These are phyloP conservation scores for Hanseniaspora meyeri DNA, from an alignment of 805 yeast genomes.

Conservation along the genomic window DNA sequence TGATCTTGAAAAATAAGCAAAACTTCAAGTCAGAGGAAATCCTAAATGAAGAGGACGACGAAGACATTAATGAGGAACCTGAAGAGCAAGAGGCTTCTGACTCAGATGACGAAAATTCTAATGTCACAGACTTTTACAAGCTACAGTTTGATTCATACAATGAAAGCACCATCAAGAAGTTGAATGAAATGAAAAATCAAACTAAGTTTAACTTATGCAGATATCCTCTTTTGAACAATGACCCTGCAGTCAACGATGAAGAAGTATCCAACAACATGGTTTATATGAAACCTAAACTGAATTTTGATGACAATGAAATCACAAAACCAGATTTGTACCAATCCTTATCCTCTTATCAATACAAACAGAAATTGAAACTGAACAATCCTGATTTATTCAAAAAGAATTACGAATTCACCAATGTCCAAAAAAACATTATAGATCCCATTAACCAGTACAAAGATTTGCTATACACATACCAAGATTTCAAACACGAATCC, in stretches of 20 bases:
- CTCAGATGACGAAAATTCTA: constrained; percentile 26
- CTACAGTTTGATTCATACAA: constrained; percentile 51
- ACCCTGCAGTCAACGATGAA: constrained; percentile 14
- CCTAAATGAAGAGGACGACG: constrained; percentile 14
- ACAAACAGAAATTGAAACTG: constrained; percentile 34
- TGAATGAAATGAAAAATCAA: constrained; percentile 24
- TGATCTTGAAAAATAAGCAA: background rate
- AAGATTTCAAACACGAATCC: constrained; percentile 33
- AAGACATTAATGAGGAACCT: constrained; percentile 17
- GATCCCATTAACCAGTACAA: constrained; percentile 61
- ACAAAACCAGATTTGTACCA: constrained; percentile 19
- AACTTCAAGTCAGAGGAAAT: background rate
- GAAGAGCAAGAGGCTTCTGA: constrained; percentile 25
- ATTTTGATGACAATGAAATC: constrained; percentile 15
- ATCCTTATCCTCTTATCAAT: constrained; percentile 29
- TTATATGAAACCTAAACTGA: constrained; percentile 22
- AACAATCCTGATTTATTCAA: constrained; percentile 24
- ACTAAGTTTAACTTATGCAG: constrained; percentile 15
- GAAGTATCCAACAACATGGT: constrained; percentile 14
- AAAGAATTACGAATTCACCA: constrained; percentile 23
- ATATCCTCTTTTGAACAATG: constrained; percentile 9
- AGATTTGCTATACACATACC: constrained; percentile 54
- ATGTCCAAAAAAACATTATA: constrained; percentile 41
- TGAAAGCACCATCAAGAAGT: constrained; percentile 28
- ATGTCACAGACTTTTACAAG: constrained; percentile 59